Evolutionary conservation across 768 basidiomycete species (phyloP).

Genomic region (Russula brevipes): DNA sequence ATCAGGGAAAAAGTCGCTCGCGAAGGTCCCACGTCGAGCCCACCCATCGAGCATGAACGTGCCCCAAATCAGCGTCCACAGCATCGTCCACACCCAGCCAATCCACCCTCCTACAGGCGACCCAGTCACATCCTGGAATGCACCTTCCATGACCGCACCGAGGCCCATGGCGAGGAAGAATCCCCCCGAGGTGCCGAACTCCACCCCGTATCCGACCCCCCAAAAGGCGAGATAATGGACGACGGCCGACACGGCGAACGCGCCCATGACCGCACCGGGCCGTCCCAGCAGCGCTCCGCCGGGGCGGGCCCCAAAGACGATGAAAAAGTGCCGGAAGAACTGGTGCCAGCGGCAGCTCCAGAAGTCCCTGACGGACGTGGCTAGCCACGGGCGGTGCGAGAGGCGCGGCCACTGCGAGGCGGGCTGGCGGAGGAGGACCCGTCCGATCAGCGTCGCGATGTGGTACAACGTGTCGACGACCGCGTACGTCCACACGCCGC

Average conservation of each 20-base stretch:
- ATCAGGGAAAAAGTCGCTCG: background rate
- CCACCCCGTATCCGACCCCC: slow-evolving; percentile 51
- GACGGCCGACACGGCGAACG: slow-evolving; percentile 54
- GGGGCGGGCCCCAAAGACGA: slow-evolving; percentile 31
- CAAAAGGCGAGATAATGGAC: slow-evolving; percentile 55
- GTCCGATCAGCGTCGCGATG: slow-evolving; percentile 26
- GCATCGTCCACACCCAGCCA: slow-evolving; percentile 49
- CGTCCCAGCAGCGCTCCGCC: slow-evolving; percentile 43
- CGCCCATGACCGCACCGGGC: slow-evolving; percentile 47
- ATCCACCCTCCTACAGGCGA: slow-evolving; percentile 41
- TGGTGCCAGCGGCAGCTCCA: slow-evolving; percentile 41
- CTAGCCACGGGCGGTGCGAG: slow-evolving; percentile 33
- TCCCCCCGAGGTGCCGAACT: slow-evolving; percentile 39
- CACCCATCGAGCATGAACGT: slow-evolving; percentile 6
- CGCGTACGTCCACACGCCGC: slow-evolving; percentile 15
- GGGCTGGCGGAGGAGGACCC: slow-evolving; percentile 31
- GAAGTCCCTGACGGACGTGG: slow-evolving; percentile 37
- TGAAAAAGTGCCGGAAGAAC: slow-evolving; percentile 32
- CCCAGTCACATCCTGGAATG: slow-evolving; percentile 44
- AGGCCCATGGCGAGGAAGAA: slow-evolving; percentile 57
- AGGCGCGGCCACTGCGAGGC: slow-evolving; percentile 34
- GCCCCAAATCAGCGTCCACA: slow-evolving; percentile 46
- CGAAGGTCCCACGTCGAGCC: slow-evolving; percentile 11
- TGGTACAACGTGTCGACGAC: slow-evolving; percentile 27
- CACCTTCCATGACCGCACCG: slow-evolving; percentile 45